Base-by-base conservation (phyloP, 805 yeast genomes). In the Candida coleopterorum region DNA sequence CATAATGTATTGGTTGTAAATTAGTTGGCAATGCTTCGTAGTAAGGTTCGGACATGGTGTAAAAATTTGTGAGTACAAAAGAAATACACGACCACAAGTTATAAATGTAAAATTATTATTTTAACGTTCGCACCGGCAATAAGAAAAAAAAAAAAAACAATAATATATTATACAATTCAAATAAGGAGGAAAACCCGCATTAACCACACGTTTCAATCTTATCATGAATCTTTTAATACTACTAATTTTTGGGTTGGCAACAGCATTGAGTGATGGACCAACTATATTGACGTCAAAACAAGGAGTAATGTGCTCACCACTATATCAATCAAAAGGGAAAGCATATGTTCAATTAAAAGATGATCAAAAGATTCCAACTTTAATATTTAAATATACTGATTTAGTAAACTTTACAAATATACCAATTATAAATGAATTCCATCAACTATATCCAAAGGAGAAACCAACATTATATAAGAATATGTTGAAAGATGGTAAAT, bases 1-100 rank as follows among this genome's bases (percentile, higher is more conserved):
- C 74, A 56, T 93, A 90, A 59, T 84, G 85, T 24, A 64, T 48
- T 24, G 98, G 97, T 41, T 71, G 71, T 42, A 88, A 82, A 37
- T 73, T 65, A 33, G 67, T 65, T 48, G 85, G 94, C 42, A 79
- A 74, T 4, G 77, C 70, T 43, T 65, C 65, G 45, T 66, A 66
- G 47, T 64, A 64, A 6, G 56, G 56, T 28, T 32, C 25, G 22
- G 18, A n/a, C 33, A 30, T 30, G 17, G 25, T 9, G 8, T 6
- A 23, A 23, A 23, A 23, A 23, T 7, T 23, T 23, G 8, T n/a
- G 25, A n/a, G n/a, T n/a, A n/a, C n/a, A n/a, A n/a, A n/a, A n/a
- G n/a, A n/a, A n/a, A n/a, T n/a, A n/a, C n/a, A n/a, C n/a, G n/a
- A n/a, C n/a, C n/a, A n/a, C n/a, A n/a, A n/a, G n/a, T n/a, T n/a